A percentile compares a stretch with the other conserved stretches of the same genome.
These are phyloP conservation scores for Trichoderma hamatum DNA, from an alignment of 2,329 filamentous ascomycete species.

Conservation along the genomic window DNA sequence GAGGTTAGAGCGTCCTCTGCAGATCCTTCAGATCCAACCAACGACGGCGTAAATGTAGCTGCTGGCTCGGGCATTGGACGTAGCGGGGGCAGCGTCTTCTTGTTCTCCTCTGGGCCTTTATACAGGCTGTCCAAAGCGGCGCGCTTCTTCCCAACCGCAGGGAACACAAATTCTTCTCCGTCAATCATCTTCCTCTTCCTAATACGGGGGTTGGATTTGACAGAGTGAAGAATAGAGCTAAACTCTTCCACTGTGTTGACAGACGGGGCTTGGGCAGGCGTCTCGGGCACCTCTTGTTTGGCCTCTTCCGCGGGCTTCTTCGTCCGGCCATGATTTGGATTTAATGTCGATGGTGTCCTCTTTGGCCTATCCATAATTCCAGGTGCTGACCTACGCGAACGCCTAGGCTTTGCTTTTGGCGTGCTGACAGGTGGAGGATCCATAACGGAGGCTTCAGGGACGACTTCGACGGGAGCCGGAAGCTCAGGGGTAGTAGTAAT, in stretches of 20 bases:
- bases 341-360: conserved; percentile 40
- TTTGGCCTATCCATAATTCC: conserved; percentile 39
- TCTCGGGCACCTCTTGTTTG: not conserved
- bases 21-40: conserved; percentile 39
- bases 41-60: conserved; percentile 29
- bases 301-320: conserved; percentile 28
- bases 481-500: conserved; percentile 6
- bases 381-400: conserved; percentile 47
- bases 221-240: conserved; percentile 54
- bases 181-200: conserved; percentile 53
- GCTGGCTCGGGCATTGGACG: conserved; percentile 32
- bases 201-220: conserved; percentile 53
- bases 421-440: conserved; percentile 14
- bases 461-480: conserved; percentile 18
- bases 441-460: not conserved
- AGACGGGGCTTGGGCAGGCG: conserved; percentile 24
- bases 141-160: conserved; percentile 28
- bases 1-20: conserved; percentile 36
- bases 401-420: conserved; percentile 37
- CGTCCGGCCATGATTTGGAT: conserved; percentile 43
- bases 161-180: conserved; percentile 41
- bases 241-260: conserved; percentile 23
- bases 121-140: conserved; percentile 7
- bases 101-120: conserved; percentile 29
- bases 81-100: conserved; percentile 37